A percentile compares a stretch with the other conserved stretches of the same genome.
These are phyloP conservation scores for Heterobasidion occidentale DNA, from an alignment of 1,284 basidiomycete species.

Conservation along the genomic window DNA sequence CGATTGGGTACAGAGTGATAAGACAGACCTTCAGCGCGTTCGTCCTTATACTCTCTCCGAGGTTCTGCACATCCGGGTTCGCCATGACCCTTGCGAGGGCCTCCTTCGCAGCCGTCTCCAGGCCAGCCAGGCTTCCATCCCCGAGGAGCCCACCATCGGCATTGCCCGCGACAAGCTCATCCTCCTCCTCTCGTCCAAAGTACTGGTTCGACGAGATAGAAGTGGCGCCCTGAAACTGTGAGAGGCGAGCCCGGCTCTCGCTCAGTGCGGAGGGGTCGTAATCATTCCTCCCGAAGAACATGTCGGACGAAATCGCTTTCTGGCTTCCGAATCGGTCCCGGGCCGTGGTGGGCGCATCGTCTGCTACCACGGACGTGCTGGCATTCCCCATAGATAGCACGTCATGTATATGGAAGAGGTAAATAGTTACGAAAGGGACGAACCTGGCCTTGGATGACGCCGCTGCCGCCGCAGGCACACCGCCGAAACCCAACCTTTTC, in stretches of 20 bases:
- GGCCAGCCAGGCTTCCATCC: slow-evolving; percentile 62
- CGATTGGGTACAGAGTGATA: background rate
- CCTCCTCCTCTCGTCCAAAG: slow-evolving; percentile 90
- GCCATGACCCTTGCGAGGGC: slow-evolving; percentile 73
- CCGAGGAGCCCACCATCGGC: slow-evolving; percentile 47
- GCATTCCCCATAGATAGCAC: background rate
- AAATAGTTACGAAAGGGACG: slow-evolving; percentile 13
- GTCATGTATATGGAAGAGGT: background rate
- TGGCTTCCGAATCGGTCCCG: slow-evolving; percentile 88
- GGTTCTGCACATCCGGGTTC: slow-evolving; percentile 87
- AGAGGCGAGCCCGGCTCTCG: slow-evolving; percentile 80
- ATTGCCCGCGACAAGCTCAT: slow-evolving; percentile 36
- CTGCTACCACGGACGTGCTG: slow-evolving; percentile 15
- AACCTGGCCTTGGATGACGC: slow-evolving; percentile 41
- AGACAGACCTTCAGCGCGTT: slow-evolving; percentile 79
- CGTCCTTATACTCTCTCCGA: slow-evolving; percentile 74
- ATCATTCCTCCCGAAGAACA: slow-evolving; percentile 89
- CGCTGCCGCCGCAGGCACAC: slow-evolving; percentile 51
- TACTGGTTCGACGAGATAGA: slow-evolving; percentile 94
- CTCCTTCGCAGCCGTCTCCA: slow-evolving; percentile 80
- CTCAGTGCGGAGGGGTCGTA: slow-evolving; percentile 73
- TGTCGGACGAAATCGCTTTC: slow-evolving; percentile 95
- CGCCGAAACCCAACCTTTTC: slow-evolving; percentile 83
- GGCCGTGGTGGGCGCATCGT: slow-evolving; percentile 73
- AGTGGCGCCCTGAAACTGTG: slow-evolving; percentile 86